Conservation (phyloP, 805 yeast species). For the Komagataella kurtzmanii region DNA sequence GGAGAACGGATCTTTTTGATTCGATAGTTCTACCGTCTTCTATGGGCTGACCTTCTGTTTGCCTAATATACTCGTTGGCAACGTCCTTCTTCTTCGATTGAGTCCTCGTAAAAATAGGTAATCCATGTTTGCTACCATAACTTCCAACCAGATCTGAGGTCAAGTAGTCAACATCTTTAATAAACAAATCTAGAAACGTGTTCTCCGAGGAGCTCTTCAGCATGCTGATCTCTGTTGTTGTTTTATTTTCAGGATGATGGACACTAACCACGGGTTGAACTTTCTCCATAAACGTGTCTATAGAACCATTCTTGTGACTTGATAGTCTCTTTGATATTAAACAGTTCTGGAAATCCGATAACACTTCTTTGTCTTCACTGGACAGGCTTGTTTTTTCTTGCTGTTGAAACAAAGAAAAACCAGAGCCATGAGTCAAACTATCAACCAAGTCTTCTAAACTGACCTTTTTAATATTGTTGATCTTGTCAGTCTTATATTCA, state of each 20-base stretch:
- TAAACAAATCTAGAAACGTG: neutral
- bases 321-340: neutral
- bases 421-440: neutral
- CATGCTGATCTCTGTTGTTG: neutral
- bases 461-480: neutral
- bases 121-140: neutral
- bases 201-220: neutral
- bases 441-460: neutral
- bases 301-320: neutral
- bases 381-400: neutral
- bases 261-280: neutral
- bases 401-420: neutral
- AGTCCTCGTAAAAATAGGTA: neutral
- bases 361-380: neutral
- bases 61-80: neutral
- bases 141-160: neutral
- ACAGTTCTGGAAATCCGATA: neutral
- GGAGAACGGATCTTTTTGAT: neutral
- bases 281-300: neutral
- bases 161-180: neutral
- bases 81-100: neutral
- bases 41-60: neutral
- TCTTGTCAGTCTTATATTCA: neutral
- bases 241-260: neutral
- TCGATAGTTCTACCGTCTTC: constrained; percentile 1